These are phyloP conservation scores for Diplotaxis tenuifolia DNA, from an alignment of 345 rosid species.

Conservation along the genomic window DNA sequence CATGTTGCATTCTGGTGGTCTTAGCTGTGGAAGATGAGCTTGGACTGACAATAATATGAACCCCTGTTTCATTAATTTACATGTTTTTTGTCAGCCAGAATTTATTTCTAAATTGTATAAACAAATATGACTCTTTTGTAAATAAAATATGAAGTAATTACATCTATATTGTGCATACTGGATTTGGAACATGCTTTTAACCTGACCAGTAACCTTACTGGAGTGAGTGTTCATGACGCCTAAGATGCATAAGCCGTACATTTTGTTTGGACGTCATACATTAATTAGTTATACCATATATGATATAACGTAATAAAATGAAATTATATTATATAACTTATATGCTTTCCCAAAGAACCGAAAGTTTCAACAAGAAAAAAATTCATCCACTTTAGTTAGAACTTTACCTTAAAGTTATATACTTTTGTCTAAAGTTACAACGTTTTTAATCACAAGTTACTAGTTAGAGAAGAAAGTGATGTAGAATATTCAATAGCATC, in stretches of 20 bases:
- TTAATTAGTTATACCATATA: not conserved
- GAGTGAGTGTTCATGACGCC: not conserved
- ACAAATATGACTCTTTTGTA: not conserved
- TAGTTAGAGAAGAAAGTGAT: not conserved
- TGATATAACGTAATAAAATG: no score
- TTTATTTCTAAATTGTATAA: not conserved
- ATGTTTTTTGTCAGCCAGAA: slow-evolving; percentile 2
- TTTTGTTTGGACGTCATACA: not conserved
- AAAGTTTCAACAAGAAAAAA: slow-evolving; percentile 13
- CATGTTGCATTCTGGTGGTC: slow-evolving; percentile 75
- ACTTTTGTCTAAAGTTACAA: not conserved
- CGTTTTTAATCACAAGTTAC: slow-evolving; percentile 14
- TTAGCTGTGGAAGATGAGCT: slow-evolving; percentile 83
- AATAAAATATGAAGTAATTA: not conserved
- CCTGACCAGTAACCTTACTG: not conserved
- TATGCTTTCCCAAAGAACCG: slow-evolving; percentile 34
- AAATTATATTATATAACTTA: not conserved
- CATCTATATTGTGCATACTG: not conserved
- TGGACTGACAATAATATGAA: slow-evolving; percentile 78
- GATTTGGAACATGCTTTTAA: not conserved
- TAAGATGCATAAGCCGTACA: not conserved
- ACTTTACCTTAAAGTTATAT: slow-evolving; percentile 16
- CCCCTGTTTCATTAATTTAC: slow-evolving; percentile 47
- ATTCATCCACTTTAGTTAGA: slow-evolving; percentile 1
- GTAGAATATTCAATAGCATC: slow-evolving; percentile 32